Base-by-base conservation (phyloP, 371 early-diverging fungal species). In the Thermomucor indicae-seudaticae region DNA sequence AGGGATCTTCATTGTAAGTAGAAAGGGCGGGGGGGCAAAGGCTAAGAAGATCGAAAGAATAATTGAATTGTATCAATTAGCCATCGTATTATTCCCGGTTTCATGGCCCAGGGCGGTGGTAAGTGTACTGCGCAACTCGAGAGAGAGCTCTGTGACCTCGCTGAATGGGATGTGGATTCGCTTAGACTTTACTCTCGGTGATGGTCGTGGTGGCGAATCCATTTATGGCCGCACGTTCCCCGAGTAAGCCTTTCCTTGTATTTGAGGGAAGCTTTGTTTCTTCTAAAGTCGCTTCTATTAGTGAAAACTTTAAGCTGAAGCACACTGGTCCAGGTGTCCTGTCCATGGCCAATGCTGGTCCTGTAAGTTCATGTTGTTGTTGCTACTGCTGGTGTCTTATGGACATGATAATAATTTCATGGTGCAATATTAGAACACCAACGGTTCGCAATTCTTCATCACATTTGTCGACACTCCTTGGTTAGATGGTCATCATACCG, bases 41-140 rank as follows among this genome's bases (percentile, higher is more conserved):
- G 4, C 17, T 14, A 32, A 24, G 16, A 11, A 16, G 7, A 39
- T 5, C 14, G 20, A 39, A 7, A n/a, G 16, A 39, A 17, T 6
- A 6, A 39, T 25, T 30, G 28, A 44, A 4, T 14, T 3, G 6
- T n/a, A 4, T 7, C 19, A 20, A 17, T 16, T 68, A 81, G 81
- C 83, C 97, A 97, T 72, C 85, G 96, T 55, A 84, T 94, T 43
- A 94, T 94, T 57, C 91, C 90, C 55, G 86, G 90, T 25, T 99
- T 99, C 78, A 98, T 99, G 95, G 86, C 96, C 43, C 99, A 98
- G 67, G 99, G 98, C 53, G 99, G 98, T 30, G 96, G 64, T 61
- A 64, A 59, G 58, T 43, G 28, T 3, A 2, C 32, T 24, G 23
- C 20, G 23, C 38, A 24, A 7, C 38, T n/a, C n/a, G n/a, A n/a